Conservation (phyloP, 1,139 yeast genomes). For the Torulaspora pretoriensis region DNA sequence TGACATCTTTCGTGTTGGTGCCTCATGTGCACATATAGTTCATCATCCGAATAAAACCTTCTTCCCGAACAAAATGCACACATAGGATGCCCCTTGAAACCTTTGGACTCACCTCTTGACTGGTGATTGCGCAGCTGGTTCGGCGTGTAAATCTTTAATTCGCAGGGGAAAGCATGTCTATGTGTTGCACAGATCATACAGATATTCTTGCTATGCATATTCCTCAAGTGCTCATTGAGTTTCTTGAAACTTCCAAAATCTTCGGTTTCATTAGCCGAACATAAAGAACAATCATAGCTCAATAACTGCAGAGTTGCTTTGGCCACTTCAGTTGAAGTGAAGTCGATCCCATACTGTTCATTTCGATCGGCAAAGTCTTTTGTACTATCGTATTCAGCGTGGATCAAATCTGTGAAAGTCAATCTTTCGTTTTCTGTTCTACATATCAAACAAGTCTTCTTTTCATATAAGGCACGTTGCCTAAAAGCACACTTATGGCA, state of each 20-base stretch:
- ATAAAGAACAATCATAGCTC: conserved; percentile 53
- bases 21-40: conserved; percentile 74
- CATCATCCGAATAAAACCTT: conserved; percentile 86
- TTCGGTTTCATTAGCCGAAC: conserved; percentile 29
- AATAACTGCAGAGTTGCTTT: conserved; percentile 50
- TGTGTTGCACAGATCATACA: conserved; percentile 74
- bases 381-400: conserved; percentile 41
- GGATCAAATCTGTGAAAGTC: conserved; percentile 53
- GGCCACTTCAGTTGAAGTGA: conserved; percentile 45
- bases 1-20: conserved; percentile 85
- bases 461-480: conserved; percentile 74
- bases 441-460: conserved; percentile 76
- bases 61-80: conserved; percentile 76
- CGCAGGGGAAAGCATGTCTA: conserved; percentile 74
- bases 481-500: conserved; percentile 83
- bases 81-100: conserved; percentile 85
- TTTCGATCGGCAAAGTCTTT: conserved; percentile 36
- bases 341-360: conserved; percentile 48
- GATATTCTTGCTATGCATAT: conserved; percentile 55
- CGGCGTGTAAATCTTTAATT: conserved; percentile 58
- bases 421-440: conserved; percentile 61
- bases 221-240: conserved; percentile 61
- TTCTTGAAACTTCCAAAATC: conserved; percentile 49
- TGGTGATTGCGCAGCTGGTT: conserved; percentile 69
- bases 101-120: conserved; percentile 58